Base-by-base conservation (phyloP, 1,284 basidiomycete genomes). In the Sanghuangporus sanghuang region DNA sequence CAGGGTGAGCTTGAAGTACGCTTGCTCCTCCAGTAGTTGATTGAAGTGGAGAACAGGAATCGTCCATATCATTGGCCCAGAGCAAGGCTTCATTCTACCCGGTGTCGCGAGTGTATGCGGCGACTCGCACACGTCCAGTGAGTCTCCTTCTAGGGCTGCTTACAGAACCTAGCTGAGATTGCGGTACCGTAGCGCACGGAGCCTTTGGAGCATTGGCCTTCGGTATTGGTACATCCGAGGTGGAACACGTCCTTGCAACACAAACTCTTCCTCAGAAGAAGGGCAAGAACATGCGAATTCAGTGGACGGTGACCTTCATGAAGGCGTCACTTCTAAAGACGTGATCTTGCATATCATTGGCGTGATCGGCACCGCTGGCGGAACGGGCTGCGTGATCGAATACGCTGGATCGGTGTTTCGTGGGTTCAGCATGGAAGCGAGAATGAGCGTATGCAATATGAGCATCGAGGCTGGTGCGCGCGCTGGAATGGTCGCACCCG, bases 391-490 rank as follows among this genome's bases (percentile, higher is more conserved):
- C 69, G 94, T 97, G 67, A 95, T 98, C 73, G 95, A 98, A 77
- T 98, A 92, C 72, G 89, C 94, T 57, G 95, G 95, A 7, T 92
- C 91, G 1, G 92, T 95, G 61, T 93, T 98, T 77, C 92, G 94
- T 64, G 84, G 83, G 14, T 90, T 97, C 73, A 93, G 90, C 71
- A 96, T 97, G 93, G 95, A 98, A 75, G 93, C 92, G 46, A 86
- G 95, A 58, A 97, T 97, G 95, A 95, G 93, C 69, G 93, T 95
- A 69, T 97, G 95, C 78, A 98, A 98, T 79, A 98, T 98, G 95
- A 95, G 93, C 67, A 97, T 98, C 74, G 95, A 98, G 77, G 96
- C 88, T 65, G 95, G 95, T 72, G 96, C 95, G 67, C 86, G 95
- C 71, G 94, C 94, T 6, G 95, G 95, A 63, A 95, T 98, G 93